Evolutionary conservation across 2,329 filamentous ascomycete genomes (phyloP).

Genomic region (Teratosphaeria zuluensis): DNA sequence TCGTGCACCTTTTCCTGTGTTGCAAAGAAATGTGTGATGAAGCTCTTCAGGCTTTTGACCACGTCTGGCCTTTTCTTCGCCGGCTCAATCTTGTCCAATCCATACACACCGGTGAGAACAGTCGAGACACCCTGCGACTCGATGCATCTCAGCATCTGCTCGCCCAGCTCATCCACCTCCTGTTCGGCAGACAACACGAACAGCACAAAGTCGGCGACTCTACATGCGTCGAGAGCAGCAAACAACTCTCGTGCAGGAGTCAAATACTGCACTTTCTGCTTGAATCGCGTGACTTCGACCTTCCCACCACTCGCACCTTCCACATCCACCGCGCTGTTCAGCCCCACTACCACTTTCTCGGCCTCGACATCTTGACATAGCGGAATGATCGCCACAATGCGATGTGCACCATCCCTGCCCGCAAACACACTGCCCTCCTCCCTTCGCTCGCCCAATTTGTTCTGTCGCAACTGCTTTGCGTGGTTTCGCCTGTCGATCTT

Average conservation of each 20-base stretch:
- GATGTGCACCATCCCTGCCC: conserved; percentile 77
- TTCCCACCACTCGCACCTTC: conserved; percentile 43
- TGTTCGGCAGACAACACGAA: conserved; percentile 72
- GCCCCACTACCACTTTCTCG: conserved; percentile 53
- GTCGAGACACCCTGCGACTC: conserved; percentile 94
- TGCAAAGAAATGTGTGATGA: conserved; percentile 89
- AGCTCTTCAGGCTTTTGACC: conserved; percentile 75
- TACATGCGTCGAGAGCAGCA: conserved; percentile 72
- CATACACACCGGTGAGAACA: conserved; percentile 66
- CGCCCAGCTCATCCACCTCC: conserved; percentile 76
- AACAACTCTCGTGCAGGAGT: conserved; percentile 64
- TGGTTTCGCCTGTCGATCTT: conserved; percentile 94
- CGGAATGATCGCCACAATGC: conserved; percentile 80
- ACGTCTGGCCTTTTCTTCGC: conserved; percentile 69
- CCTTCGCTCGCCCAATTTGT: conserved; percentile 74
- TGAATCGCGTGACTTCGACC: conserved; percentile 78
- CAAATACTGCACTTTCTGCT: conserved; percentile 85
- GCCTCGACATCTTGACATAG: conserved; percentile 65
- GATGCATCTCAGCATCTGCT: conserved; percentile 74
- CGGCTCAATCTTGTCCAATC: conserved; percentile 66
- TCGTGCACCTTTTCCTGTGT: conserved; percentile 84
- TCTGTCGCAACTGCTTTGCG: conserved; percentile 76
- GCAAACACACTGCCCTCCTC: conserved; percentile 71
- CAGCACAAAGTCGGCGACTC: conserved; percentile 83
- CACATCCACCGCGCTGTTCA: conserved; percentile 75